phyloP scores from a whole-genome alignment of 495 filamentous ascomycete genomes.

The Oleoguttula mirabilis region DNA sequence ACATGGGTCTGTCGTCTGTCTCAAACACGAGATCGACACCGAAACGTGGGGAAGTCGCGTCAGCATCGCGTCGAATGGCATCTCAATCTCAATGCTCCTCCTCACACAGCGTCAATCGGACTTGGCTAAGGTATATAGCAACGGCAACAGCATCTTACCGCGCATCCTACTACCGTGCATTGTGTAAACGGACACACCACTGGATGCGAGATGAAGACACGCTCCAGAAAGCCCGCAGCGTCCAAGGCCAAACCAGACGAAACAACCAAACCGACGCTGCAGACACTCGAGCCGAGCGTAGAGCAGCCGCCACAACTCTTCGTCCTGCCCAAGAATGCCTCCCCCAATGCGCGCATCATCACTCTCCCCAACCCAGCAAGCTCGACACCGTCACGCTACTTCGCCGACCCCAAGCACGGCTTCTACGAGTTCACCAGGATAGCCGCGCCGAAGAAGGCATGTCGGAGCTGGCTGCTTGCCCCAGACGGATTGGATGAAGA shows the following conservation, averaged over 20 bases:
- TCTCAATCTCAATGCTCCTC: too few species aligned
- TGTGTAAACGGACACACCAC: too few species aligned
- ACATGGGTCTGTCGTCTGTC: too few species aligned
- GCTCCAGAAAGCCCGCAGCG: constrained; percentile 10
- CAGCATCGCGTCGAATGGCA: too few species aligned
- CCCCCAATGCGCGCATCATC: constrained; percentile 54
- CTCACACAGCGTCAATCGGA: too few species aligned
- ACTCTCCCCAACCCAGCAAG: constrained; percentile 70
- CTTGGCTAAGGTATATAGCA: too few species aligned
- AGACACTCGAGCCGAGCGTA: constrained; percentile 18
- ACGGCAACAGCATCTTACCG: too few species aligned
- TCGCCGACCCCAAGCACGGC: constrained; percentile 66
- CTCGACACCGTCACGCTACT: constrained; percentile 52
- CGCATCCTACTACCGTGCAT: too few species aligned
- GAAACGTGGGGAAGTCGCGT: too few species aligned
- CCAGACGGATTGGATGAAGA: constrained; percentile 13
- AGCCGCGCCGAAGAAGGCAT: constrained; percentile 45
- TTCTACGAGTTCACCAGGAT: constrained; percentile 81
- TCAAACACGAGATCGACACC: too few species aligned
- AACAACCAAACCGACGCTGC: background rate
- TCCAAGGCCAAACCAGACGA: background rate
- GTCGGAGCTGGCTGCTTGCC: constrained; percentile 58
- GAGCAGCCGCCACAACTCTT: constrained; percentile 54
- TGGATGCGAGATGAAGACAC: constrained; percentile 15
- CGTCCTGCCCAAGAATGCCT: constrained; percentile 60